Percentiles rank a stretch among this genome's conserved stretches.
Evolutionary conservation across 306 rosid species (phyloP).

Genomic region (Dalbergia cultrata): DNA sequence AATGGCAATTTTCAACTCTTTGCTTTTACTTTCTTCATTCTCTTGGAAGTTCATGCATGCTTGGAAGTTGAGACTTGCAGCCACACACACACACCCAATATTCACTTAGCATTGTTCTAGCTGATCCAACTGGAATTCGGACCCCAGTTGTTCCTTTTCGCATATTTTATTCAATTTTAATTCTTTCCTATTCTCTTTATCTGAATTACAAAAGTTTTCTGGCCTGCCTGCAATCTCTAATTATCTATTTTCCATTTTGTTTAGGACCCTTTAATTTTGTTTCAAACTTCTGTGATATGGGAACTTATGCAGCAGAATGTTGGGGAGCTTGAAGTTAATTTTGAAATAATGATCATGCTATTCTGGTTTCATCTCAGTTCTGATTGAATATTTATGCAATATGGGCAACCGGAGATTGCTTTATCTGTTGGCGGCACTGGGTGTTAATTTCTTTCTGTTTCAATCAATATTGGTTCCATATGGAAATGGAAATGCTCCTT

Average conservation of each 20-base stretch:
- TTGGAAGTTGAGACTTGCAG: neutral
- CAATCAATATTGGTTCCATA: conserved; percentile 79
- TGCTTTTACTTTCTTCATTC: conserved; percentile 25
- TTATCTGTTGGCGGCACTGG: conserved; percentile 65
- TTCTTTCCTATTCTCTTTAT: conserved; percentile 25
- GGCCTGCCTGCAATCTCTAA: neutral
- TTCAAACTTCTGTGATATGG: conserved; percentile 39
- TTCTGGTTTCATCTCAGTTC: conserved; percentile 36
- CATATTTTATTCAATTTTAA: neutral
- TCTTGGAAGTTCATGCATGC: neutral
- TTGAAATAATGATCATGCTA: conserved; percentile 35
- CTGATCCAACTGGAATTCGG: neutral
- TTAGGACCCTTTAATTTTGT: conserved; percentile 35
- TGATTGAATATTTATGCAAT: conserved; percentile 41
- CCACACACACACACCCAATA: neutral
- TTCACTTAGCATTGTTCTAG: neutral
- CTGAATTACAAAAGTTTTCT: neutral
- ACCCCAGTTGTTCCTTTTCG: neutral
- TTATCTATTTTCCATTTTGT: conserved; percentile 17
- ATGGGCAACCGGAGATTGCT: conserved; percentile 65
- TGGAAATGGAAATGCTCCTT: conserved; percentile 72
- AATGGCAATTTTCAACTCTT: neutral
- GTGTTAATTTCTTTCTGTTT: conserved; percentile 67
- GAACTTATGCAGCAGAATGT: conserved; percentile 43
- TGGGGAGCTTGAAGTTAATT: conserved; percentile 41